These are phyloP conservation scores for Pinus taeda DNA, from an alignment of 75 land plant genomes.

Conservation along the genomic window DNA sequence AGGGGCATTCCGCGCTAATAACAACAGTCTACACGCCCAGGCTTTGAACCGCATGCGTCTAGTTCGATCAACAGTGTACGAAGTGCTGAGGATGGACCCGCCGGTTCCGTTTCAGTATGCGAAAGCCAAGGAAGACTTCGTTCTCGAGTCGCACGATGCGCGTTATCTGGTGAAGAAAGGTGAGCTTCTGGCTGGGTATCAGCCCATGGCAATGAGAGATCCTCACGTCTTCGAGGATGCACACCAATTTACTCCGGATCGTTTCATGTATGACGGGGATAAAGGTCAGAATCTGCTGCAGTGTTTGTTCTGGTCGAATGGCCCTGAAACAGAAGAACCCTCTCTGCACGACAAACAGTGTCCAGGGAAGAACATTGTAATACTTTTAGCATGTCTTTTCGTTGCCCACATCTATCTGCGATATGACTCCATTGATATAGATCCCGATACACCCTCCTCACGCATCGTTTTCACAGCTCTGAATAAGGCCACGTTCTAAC, in stretches of 20 bases:
- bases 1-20: slow-evolving; percentile 31
- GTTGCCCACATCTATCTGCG: slow-evolving; percentile 63
- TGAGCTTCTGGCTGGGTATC: slow-evolving; percentile 55
- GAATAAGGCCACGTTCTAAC: too few species aligned
- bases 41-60: slow-evolving; percentile 63
- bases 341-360: slow-evolving; percentile 78
- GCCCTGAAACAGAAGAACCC: slow-evolving; percentile 61
- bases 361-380: slow-evolving; percentile 80
- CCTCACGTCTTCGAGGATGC: slow-evolving; percentile 65
- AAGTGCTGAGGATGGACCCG: slow-evolving; percentile 68
- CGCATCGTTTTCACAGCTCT: too few species aligned
- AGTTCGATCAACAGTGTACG: slow-evolving; percentile 68
- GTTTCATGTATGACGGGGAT: slow-evolving; percentile 68
- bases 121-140: slow-evolving; percentile 35
- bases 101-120: slow-evolving; percentile 79
- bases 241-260: slow-evolving; percentile 47
- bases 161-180: slow-evolving; percentile 39
- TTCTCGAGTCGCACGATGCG: slow-evolving; percentile 32
- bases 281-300: slow-evolving; percentile 51
- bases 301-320: slow-evolving; percentile 86
- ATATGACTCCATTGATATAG: slow-evolving; percentile 61
- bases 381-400: slow-evolving; percentile 45
- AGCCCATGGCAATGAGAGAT: slow-evolving; percentile 76
- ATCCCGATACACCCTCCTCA: slow-evolving; percentile 6
- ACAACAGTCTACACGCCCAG: slow-evolving; percentile 19